Base-by-base conservation (phyloP, 257 asterid genomes). In the Lithospermum erythrorhizon region DNA sequence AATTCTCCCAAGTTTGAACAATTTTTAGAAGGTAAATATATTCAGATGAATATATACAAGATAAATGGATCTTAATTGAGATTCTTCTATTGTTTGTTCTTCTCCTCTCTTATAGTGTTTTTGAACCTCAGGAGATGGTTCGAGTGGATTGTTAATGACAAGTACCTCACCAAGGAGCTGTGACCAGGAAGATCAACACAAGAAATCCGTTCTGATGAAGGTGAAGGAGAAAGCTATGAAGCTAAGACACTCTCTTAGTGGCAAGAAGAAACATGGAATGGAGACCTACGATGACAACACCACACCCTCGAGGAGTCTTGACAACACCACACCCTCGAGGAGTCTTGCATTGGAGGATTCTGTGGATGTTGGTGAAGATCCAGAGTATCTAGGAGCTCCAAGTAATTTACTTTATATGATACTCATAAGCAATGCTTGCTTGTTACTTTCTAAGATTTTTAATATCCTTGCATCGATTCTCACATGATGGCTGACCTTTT, bases 371-470 rank as follows among this genome's bases (percentile, higher is more conserved):
- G 84, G 79, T 13, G 83, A 73, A 14, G 94, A 89, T 70, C 96
- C 99, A 23, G 99, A 93, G 65, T 93, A 84, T 69, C 84, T 84
- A 49, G 99, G 99, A 35, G 99, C 97, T 57, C 99, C 99, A 75
- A 93, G 99, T 93, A 84, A 78, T n/a, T 35, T 24, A 25, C 5
- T 16, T 16, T 59, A 25, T 27, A 49, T 58, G 32, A 27, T 6
- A 25, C 41, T 5, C 14, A 57, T 54, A 19, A 6, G n/a, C 19
- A 21, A 41, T 13, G 9, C 25, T 18, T 23, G 4, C 25, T 53
- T n/a, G 22, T 35, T 35, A 35, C 9, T 35, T 35, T 35, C 45
- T 53, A n/a, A 53, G 6, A 22, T 22, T 23, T 17, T 20, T n/a
- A 2, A n/a, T 52, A n/a, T 52, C 45, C 16, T 52, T 17, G 56